Base-by-base conservation (phyloP, 176 grass and related monocot species). In the Stipa capillata region DNA sequence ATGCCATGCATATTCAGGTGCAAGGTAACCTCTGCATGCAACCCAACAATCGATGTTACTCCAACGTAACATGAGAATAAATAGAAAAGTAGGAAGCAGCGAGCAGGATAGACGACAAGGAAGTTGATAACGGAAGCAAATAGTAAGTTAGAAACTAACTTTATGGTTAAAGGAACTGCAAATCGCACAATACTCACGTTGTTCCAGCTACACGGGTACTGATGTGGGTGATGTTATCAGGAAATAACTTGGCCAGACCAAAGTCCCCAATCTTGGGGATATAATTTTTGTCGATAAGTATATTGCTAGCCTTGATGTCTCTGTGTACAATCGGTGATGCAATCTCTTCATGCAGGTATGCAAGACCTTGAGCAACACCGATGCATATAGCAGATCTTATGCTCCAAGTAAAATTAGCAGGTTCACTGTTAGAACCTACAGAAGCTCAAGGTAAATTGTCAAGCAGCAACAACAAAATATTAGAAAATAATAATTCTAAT, bases 221-320 rank as follows among this genome's bases (percentile, higher is more conserved):
- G 51, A 99, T 96, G 44, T 99, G 97, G 45, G 97, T 96, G 54
- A 99, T 85, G 87, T 96, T 93, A 65, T 95, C 97, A 35, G 97
- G 90, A 86, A 99, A 99, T 75, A 99, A 65, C 85, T 96, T 99
- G 27, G 97, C 92, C 54, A 99, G 67, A 61, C 97, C 97, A 14
- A 99, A 99, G 55, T 99, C 97, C 50, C 97, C 97, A 7, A 99
- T 99, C 86, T 99, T 99, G 20, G 97, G 82, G 11, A 10, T 24
- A 78, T 87, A 99, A 60, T 85, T 71, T 31, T 3, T 72, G 86
- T 89, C 92, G 28, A 99, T 79, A 35, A 99, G 92, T 80, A 99
- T 79, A 56, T 99, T 99, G 73, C 97, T 99, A 72, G 97, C 92
- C 78, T 99, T 99, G 72, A 99, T 99, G 49, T 99, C 97, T 82